These are phyloP conservation scores for Brassica incana DNA, from an alignment of 345 rosid genomes.

Conservation along the genomic window DNA sequence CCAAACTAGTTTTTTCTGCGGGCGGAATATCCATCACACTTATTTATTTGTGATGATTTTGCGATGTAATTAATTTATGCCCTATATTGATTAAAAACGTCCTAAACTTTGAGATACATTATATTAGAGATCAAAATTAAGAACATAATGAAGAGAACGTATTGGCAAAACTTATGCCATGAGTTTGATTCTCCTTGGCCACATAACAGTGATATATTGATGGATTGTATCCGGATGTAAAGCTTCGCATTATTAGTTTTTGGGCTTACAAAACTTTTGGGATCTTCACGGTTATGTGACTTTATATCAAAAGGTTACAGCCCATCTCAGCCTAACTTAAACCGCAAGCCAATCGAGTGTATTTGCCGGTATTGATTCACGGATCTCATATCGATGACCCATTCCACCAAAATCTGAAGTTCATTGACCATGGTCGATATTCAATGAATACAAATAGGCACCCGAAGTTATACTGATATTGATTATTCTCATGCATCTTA, in stretches of 20 bases:
- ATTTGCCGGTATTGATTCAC: background rate
- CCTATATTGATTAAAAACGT: background rate
- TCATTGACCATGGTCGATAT: constrained; percentile 12
- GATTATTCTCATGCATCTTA: constrained; percentile 19
- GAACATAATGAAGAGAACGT: background rate
- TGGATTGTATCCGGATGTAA: too few species aligned
- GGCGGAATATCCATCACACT: background rate
- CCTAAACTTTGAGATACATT: background rate
- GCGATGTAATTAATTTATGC: background rate
- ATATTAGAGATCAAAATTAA: too few species aligned
- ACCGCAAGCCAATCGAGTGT: background rate
- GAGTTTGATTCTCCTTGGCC: too few species aligned
- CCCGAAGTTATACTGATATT: background rate
- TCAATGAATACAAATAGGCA: constrained; percentile 6
- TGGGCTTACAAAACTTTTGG: too few species aligned
- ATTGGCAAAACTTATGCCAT: background rate
- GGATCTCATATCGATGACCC: background rate
- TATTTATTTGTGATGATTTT: background rate
- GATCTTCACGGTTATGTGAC: background rate
- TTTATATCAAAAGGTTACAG: background rate
- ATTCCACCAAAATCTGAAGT: constrained; percentile 13
- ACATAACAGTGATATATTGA: too few species aligned
- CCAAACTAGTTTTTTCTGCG: background rate
- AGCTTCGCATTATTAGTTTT: too few species aligned
- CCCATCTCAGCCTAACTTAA: background rate